A percentile compares a stretch with the other conserved stretches of the same genome.
phyloP scores from a whole-genome alignment of 2,329 filamentous ascomycete species.

The Aspergillus fumigatus region DNA sequence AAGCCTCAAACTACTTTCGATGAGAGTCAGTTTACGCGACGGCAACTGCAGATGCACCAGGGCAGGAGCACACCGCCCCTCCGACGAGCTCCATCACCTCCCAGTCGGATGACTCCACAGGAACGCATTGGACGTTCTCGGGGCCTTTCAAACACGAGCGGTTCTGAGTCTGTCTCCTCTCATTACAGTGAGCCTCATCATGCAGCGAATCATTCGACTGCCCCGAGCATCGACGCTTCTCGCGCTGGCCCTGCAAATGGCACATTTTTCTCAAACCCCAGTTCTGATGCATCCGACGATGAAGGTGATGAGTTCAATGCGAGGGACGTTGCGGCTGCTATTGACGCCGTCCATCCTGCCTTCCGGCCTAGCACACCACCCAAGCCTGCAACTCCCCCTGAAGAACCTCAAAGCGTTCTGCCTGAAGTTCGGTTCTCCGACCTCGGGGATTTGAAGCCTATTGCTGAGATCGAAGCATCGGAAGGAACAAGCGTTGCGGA shows the following conservation, averaged over 20 bases:
- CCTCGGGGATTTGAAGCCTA: constrained; percentile 37
- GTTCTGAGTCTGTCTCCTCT: constrained; percentile 36
- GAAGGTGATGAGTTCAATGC: constrained; percentile 26
- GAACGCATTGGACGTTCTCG: constrained; percentile 24
- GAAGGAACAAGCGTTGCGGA: constrained; percentile 7
- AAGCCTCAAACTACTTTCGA: constrained; percentile 74
- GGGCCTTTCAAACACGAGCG: constrained; percentile 35
- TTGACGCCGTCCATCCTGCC: constrained; percentile 35
- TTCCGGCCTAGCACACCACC: constrained; percentile 32
- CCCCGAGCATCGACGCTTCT: constrained; percentile 26
- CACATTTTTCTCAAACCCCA: constrained; percentile 35
- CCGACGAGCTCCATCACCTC: constrained; percentile 26
- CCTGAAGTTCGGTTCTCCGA: constrained; percentile 37
- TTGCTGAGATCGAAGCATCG: constrained; percentile 29
- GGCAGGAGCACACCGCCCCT: constrained; percentile 60
- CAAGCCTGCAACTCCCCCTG: constrained; percentile 24
- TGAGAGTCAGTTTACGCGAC: constrained; percentile 77
- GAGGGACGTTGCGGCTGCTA: constrained; percentile 21
- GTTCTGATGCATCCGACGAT: constrained; percentile 37
- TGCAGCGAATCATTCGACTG: constrained; percentile 20
- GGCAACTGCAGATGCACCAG: constrained; percentile 75
- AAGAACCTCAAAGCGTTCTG: constrained; percentile 28
- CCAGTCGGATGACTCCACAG: constrained; percentile 16
- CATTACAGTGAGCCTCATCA: constrained; percentile 31
- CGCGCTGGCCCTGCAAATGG: constrained; percentile 21